Percentiles rank a stretch among this genome's conserved stretches.
Conservation (phyloP, 2,329 filamentous ascomycete species). For the Hymenoscyphus fraxineus region DNA sequence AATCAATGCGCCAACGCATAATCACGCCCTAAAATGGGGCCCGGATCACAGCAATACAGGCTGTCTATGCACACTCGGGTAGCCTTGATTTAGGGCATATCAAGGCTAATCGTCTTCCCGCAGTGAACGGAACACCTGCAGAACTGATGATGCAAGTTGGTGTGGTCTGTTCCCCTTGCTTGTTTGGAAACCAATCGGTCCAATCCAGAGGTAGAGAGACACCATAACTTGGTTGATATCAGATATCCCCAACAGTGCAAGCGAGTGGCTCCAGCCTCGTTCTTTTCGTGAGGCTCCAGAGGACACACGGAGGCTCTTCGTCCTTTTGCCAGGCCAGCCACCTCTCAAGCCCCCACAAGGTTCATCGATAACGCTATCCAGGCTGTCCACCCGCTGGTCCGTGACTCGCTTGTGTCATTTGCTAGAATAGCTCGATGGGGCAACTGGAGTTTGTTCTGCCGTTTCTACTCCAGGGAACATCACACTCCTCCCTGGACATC, state of each 20-base stretch:
- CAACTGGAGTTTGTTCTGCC: conserved; percentile 15
- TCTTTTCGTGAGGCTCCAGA: not conserved
- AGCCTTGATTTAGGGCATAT: conserved; percentile 4
- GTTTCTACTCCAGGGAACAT: conserved; percentile 9
- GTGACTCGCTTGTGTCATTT: conserved; percentile 2
- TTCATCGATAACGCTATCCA: not conserved
- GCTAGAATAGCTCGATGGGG: conserved; percentile 7
- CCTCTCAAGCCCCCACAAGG: not conserved
- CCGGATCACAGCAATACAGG: not conserved
- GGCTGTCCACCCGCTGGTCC: conserved; percentile 1
- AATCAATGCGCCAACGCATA: not conserved
- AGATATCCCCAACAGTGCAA: not conserved
- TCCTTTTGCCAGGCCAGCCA: not conserved
- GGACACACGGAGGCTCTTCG: not conserved
- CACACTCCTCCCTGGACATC: conserved; percentile 16
- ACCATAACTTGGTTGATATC: not conserved
- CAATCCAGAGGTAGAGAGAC: not conserved
- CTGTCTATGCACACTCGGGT: not conserved
- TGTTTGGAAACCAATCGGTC: conserved; percentile 1
- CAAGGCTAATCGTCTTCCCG: not conserved
- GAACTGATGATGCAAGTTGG: not conserved
- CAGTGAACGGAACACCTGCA: not conserved
- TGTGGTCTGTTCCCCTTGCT: not conserved
- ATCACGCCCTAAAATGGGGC: not conserved
- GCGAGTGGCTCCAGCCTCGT: not conserved